Evolutionary conservation across 148 eudicot species (phyloP).

Genomic region (Nyssa sinensis): DNA sequence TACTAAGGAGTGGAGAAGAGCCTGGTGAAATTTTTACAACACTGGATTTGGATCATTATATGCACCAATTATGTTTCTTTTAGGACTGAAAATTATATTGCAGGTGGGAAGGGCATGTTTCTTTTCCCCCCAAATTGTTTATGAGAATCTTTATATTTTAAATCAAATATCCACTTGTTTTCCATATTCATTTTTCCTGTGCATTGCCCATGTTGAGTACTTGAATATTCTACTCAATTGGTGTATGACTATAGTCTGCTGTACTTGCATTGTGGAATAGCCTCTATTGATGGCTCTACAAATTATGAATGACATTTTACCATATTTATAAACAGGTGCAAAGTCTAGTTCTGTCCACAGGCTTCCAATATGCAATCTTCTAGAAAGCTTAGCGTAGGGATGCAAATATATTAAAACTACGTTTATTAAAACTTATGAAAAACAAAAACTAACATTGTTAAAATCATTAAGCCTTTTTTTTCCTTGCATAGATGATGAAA

Average conservation of each 20-base stretch:
- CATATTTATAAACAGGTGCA: background rate
- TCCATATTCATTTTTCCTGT: background rate
- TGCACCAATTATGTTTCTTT: too few relatives aligned
- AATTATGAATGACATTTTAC: background rate
- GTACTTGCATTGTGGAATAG: background rate
- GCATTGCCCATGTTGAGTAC: background rate
- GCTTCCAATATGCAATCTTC: background rate
- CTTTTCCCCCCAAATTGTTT: background rate
- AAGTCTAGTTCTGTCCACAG: background rate
- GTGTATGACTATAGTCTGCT: background rate
- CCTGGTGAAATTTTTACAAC: too few relatives aligned
- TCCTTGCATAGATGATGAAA: background rate
- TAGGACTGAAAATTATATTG: too few relatives aligned
- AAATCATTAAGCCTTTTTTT: background rate
- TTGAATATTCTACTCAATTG: background rate
- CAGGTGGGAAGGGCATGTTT: too few relatives aligned
- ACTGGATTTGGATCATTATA: too few relatives aligned
- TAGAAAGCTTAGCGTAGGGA: background rate
- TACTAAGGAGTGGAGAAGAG: too few relatives aligned
- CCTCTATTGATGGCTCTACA: background rate
- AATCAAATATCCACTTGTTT: background rate
- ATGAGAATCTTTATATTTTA: too few relatives aligned
- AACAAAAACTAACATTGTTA: background rate
- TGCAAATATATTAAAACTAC: background rate
- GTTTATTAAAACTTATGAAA: background rate